Percentiles rank a stretch among this genome's conserved stretches.
Conservation (phyloP, 257 asterid genomes). For the Ligustrum vulgare region DNA sequence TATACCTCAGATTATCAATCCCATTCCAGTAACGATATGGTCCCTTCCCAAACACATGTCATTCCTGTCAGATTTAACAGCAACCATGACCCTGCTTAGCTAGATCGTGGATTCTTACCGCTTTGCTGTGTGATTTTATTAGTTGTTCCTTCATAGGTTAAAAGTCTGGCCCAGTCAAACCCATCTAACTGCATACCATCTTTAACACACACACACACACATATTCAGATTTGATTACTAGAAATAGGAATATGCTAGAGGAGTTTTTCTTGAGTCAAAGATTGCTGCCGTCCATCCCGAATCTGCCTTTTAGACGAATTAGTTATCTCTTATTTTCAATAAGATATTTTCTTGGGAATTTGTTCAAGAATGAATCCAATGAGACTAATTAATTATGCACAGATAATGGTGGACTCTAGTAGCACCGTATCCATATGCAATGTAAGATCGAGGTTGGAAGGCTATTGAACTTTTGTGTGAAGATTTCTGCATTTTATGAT, state of each 20-base stretch:
- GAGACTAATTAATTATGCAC: background rate
- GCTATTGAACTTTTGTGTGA: background rate
- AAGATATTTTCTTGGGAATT: background rate
- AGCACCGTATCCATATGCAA: background rate
- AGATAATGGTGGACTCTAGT: background rate
- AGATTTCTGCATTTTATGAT: slow-evolving; percentile 1
- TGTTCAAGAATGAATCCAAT: background rate
- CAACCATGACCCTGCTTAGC: background rate
- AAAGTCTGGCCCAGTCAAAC: background rate
- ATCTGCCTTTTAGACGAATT: background rate
- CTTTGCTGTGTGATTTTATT: background rate
- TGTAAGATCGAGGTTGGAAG: background rate
- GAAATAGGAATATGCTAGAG: background rate
- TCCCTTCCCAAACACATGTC: background rate
- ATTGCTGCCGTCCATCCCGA: background rate
- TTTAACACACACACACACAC: background rate
- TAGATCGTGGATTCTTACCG: background rate
- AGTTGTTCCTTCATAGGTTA: background rate
- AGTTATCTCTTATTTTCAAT: background rate
- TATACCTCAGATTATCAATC: background rate
- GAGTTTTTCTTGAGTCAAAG: background rate
- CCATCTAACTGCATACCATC: background rate
- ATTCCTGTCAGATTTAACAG: background rate
- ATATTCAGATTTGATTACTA: background rate
- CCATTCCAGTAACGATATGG: background rate